Evolutionary conservation across 441 rosid genomes (phyloP).

Genomic region (Geranium incanum): DNA sequence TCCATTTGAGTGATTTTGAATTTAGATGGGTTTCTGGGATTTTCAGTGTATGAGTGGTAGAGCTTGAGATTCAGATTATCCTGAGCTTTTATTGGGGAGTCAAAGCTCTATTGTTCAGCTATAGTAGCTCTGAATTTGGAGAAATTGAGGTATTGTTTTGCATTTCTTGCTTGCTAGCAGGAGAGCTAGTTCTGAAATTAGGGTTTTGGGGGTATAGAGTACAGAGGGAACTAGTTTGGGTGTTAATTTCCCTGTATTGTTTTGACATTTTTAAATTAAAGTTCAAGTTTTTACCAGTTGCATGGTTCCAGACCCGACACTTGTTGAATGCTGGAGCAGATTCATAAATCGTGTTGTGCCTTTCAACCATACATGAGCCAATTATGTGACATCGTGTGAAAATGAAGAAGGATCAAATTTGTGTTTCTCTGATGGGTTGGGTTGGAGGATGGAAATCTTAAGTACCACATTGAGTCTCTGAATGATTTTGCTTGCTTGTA

Average conservation of each 20-base stretch:
- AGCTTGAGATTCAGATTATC: neutral
- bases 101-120: neutral
- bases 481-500: neutral
- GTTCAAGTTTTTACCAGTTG: conserved; percentile 20
- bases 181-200: conserved; percentile 17
- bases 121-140: neutral
- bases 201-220: conserved; percentile 20
- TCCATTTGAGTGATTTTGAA: neutral
- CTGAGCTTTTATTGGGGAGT: neutral
- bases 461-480: neutral
- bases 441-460: neutral
- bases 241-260: conserved; percentile 9
- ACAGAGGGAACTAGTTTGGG: neutral
- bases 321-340: conserved; percentile 33
- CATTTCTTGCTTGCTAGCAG: neutral
- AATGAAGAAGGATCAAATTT: conserved; percentile 20
- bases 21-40: neutral
- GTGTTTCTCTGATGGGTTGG: conserved; percentile 12
- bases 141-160: conserved; percentile 7
- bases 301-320: conserved; percentile 36
- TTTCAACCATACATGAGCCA: conserved; percentile 27
- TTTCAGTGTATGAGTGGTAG: neutral
- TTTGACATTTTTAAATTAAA: neutral
- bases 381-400: conserved; percentile 15
- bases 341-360: conserved; percentile 24